Percentiles rank a stretch among this genome's conserved stretches.
Evolutionary conservation across 208 protist species (phyloP).

Genomic region (Leishmania braziliensis): DNA sequence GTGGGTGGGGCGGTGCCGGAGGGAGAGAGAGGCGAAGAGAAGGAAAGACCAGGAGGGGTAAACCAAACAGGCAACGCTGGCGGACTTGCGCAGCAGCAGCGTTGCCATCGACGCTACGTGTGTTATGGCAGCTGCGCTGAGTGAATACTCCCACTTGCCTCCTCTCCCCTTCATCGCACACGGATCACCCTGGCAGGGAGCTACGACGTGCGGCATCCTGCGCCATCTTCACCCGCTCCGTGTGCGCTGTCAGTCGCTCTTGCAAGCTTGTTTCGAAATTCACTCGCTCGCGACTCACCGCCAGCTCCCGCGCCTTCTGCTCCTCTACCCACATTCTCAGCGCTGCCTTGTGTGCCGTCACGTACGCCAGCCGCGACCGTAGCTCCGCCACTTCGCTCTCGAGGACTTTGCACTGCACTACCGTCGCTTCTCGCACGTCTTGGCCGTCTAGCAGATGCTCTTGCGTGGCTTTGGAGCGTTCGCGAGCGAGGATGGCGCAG

Average conservation of each 20-base stretch:
- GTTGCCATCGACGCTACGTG: not conserved
- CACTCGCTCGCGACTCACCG: conserved; percentile 14
- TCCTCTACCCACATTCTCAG: conserved; percentile 30
- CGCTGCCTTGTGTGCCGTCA: conserved; percentile 29
- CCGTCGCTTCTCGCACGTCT: conserved; percentile 28
- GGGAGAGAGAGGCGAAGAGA: not conserved
- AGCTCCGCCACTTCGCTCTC: conserved; percentile 38
- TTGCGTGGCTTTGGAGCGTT: conserved; percentile 21
- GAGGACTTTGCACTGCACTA: conserved; percentile 14
- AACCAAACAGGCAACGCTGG: not conserved
- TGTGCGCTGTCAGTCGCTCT: conserved; percentile 41
- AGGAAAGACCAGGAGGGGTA: not conserved
- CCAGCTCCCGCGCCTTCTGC: conserved; percentile 6
- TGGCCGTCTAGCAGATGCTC: conserved; percentile 33
- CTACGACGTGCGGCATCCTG: conserved; percentile 46
- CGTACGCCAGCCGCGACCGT: conserved; percentile 11
- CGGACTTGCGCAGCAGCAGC: not conserved
- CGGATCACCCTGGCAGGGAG: conserved; percentile 13
- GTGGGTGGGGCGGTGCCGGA: not conserved
- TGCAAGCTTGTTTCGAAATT: conserved; percentile 34
- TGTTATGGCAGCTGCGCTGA: not conserved
- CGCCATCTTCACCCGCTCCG: conserved; percentile 35
- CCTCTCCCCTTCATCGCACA: not conserved
- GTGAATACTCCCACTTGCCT: not conserved
- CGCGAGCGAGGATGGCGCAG: conserved; percentile 34